phyloP scores from a whole-genome alignment of 192 early-diverging fungal species.

The Backusella australiensis region DNA sequence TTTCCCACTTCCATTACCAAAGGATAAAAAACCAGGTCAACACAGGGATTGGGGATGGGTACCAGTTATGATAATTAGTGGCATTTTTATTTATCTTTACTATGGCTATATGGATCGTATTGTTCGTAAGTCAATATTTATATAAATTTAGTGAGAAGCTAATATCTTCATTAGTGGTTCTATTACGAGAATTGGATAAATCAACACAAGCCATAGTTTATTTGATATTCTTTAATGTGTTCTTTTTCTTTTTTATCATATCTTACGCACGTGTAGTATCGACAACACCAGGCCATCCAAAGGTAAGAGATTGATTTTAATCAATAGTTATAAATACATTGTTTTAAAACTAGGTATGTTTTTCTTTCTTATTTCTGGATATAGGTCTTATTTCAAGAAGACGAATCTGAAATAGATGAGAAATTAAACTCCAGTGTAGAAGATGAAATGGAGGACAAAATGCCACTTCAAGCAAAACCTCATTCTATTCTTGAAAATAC shows the following conservation, averaged over 20 bases:
- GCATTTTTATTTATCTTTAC: slow-evolving; percentile 18
- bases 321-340: not conserved
- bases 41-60: slow-evolving; percentile 30
- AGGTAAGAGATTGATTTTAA: not conserved
- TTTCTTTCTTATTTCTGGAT: slow-evolving; percentile 1
- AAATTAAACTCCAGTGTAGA: not conserved
- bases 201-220: slow-evolving; percentile 31
- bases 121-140: slow-evolving; percentile 15
- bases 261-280: slow-evolving; percentile 44
- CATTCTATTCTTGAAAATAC: slow-evolving; percentile 14
- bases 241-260: slow-evolving; percentile 36
- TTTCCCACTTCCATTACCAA: slow-evolving; percentile 20
- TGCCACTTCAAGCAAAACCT: not conserved
- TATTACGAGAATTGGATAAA: slow-evolving; percentile 5
- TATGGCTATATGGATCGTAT: slow-evolving; percentile 24
- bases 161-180: slow-evolving; percentile 9
- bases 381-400: slow-evolving; percentile 10
- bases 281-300: slow-evolving; percentile 42
- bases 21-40: slow-evolving; percentile 21
- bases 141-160: not conserved
- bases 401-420: not conserved
- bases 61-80: slow-evolving; percentile 21
- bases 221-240: slow-evolving; percentile 30
- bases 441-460: not conserved
- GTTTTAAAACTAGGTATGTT: not conserved